These are phyloP conservation scores for Nemophila menziesii DNA, from an alignment of 257 asterid species.

Conservation along the genomic window DNA sequence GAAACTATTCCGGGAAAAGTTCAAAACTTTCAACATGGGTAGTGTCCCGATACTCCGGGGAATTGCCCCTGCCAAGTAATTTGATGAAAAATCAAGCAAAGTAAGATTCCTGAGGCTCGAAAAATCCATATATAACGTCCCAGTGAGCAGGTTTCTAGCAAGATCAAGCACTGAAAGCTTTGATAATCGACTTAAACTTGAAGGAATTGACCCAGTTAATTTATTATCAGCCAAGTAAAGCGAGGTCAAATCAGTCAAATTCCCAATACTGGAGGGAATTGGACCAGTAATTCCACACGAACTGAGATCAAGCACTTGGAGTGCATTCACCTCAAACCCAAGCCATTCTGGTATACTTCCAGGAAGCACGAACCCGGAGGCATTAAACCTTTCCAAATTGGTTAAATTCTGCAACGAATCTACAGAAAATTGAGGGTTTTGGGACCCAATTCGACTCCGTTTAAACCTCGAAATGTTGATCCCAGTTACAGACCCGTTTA, in stretches of 20 bases:
- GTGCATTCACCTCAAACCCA: slow-evolving; percentile 39
- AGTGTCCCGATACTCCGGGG: slow-evolving; percentile 53
- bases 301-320: slow-evolving; percentile 84
- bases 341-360: slow-evolving; percentile 77
- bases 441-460: slow-evolving; percentile 61
- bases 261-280: slow-evolving; percentile 58
- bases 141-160: slow-evolving; percentile 52
- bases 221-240: slow-evolving; percentile 51
- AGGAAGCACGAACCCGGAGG: slow-evolving; percentile 58
- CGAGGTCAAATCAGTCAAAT: slow-evolving; percentile 52
- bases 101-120: slow-evolving; percentile 43
- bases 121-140: slow-evolving; percentile 34
- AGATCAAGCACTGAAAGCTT: slow-evolving; percentile 57
- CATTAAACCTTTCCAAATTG: slow-evolving; percentile 49
- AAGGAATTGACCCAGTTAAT: slow-evolving; percentile 54
- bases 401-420: slow-evolving; percentile 71
- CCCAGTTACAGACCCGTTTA: slow-evolving; percentile 47
- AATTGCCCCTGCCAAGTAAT: slow-evolving; percentile 54
- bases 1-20: slow-evolving; percentile 61
- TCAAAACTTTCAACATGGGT: slow-evolving; percentile 40
- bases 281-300: slow-evolving; percentile 49
- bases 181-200: slow-evolving; percentile 48
- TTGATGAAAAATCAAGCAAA: slow-evolving; percentile 47
- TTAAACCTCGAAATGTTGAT: slow-evolving; percentile 77
- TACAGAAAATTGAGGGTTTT: slow-evolving; percentile 66